phyloP scores from a whole-genome alignment of 2,329 filamentous ascomycete genomes.

The Cadophora sp. region DNA sequence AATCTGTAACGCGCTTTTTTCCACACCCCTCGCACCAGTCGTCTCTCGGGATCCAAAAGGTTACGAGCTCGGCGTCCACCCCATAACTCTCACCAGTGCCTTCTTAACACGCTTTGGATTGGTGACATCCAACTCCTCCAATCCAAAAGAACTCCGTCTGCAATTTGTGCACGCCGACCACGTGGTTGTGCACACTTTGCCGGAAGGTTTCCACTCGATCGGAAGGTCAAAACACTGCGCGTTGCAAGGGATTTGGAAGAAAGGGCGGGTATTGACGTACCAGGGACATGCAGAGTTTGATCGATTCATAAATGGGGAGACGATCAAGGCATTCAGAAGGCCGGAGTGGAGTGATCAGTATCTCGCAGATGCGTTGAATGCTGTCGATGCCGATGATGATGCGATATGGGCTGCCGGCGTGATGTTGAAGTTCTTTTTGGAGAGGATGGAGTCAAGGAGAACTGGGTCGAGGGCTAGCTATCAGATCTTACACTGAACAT shows the following conservation, averaged over 20 bases:
- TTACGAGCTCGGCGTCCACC: slow-evolving; percentile 45
- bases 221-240: slow-evolving; percentile 44
- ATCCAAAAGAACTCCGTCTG: slow-evolving; percentile 36
- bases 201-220: slow-evolving; percentile 34
- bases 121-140: slow-evolving; percentile 16
- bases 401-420: slow-evolving; percentile 42
- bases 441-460: slow-evolving; percentile 13
- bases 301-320: slow-evolving; percentile 48
- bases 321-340: slow-evolving; percentile 46
- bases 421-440: slow-evolving; percentile 44
- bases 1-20: slow-evolving; percentile 48
- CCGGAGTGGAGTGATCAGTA: slow-evolving; percentile 35
- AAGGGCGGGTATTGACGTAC: slow-evolving; percentile 48
- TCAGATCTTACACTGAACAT: not conserved
- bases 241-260: slow-evolving; percentile 49
- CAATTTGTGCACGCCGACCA: slow-evolving; percentile 50
- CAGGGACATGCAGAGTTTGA: slow-evolving; percentile 54
- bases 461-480: not conserved
- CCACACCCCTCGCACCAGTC: slow-evolving; percentile 22
- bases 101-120: slow-evolving; percentile 35
- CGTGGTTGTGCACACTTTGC: slow-evolving; percentile 31
- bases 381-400: slow-evolving; percentile 41
- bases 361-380: slow-evolving; percentile 35
- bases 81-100: slow-evolving; percentile 36
- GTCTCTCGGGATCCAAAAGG: slow-evolving; percentile 37